Percentiles rank a stretch among this genome's conserved stretches.
Evolutionary conservation across 208 protist genomes (phyloP).

Genomic region (Kentomonas sorsogonicus): DNA sequence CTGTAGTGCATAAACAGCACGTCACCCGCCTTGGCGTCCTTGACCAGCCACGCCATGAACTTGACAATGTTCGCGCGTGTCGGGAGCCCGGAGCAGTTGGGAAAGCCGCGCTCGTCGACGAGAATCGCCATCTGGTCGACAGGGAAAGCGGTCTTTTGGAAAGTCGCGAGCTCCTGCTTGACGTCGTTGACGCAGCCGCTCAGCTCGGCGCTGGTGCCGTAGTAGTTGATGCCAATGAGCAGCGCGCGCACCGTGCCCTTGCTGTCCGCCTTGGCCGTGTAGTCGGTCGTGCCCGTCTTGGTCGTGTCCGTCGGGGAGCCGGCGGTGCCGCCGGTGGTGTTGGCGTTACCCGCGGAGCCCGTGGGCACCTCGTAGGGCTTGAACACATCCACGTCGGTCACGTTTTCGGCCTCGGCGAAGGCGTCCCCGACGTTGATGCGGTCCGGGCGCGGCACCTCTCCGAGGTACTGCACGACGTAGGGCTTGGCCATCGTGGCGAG

Average conservation of each 20-base stretch:
- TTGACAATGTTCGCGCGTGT: slow-evolving; percentile 60
- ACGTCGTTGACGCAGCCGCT: slow-evolving; percentile 75
- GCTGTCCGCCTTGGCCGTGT: slow-evolving; percentile 30
- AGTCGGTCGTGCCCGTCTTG: slow-evolving; percentile 32
- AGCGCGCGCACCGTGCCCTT: slow-evolving; percentile 36
- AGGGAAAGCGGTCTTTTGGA: slow-evolving; percentile 52
- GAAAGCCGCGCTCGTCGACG: slow-evolving; percentile 52
- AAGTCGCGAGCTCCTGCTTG: slow-evolving; percentile 37
- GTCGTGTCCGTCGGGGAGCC: slow-evolving; percentile 6
- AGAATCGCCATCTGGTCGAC: slow-evolving; percentile 56
- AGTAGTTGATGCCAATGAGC: slow-evolving; percentile 82
- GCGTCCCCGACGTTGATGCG: slow-evolving; percentile 35
- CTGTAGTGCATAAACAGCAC: slow-evolving; percentile 80
- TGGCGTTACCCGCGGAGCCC: slow-evolving; percentile 62
- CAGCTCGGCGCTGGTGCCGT: slow-evolving; percentile 47
- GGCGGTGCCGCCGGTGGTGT: too few relatives aligned
- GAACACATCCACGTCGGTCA: slow-evolving; percentile 26
- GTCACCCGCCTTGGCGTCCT: slow-evolving; percentile 60
- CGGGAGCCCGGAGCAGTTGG: slow-evolving; percentile 31
- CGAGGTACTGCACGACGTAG: slow-evolving; percentile 55
- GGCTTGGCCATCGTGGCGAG: slow-evolving; percentile 29
- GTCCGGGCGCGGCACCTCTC: slow-evolving; percentile 25
- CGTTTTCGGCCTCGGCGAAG: slow-evolving; percentile 32
- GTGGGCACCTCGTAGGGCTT: slow-evolving; percentile 57
- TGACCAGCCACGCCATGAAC: slow-evolving; percentile 69